Evolutionary conservation across 352 stramenopile species (phyloP), one percentile per base, ranked within the genome.

Genomic region (Phytophthora pinifolia): DNA sequence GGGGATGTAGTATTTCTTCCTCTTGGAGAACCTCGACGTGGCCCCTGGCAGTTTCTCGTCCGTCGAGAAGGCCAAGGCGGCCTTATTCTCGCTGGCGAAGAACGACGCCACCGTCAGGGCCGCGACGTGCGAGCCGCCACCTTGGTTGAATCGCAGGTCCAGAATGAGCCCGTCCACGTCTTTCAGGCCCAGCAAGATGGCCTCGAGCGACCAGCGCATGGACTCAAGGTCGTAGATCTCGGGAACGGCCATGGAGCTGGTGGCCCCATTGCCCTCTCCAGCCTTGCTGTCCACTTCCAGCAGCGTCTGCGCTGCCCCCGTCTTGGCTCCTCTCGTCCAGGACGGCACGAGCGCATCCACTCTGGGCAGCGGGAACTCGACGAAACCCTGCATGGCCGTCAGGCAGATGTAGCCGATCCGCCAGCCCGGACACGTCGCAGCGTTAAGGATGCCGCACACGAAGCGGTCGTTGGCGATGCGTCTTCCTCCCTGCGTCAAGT

Each of bases 201-300:
- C 81, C 67, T 94, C 81, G n/a, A 94, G 58, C 25, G 83, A 86
- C 83, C 83, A 94, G 13, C 81, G 81, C 81, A 94, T 92, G 6
- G 81, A 85, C 62, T 94, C 83, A n/a, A 94, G 50, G 53, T 94
- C 83, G 52, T 89, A 94, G 15, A 89, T 83, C 62, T 92, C 79
- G 1, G 83, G 83, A 15, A 94, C 81, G 0, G 65, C 37, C 39
- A 76, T 43, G 32, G 59, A 65, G 17, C 56, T 73, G 9, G 46
- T 41, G 3, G 53, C 48, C 20, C 32, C 34, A 37, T 34, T 50
- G 10, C 37, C 46, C 12, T 49, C 37, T 48, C 20, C 41, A 20
- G 31, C 30, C 43, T 54, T 62, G 10, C 36, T 35, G 22, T 59
- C 43, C 34, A 44, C 47, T 27, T 70, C 60, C 35, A 65, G 30